Evolutionary conservation across 73 alveolate species (phyloP).

Genomic region (Paramecium sexaurelia): DNA sequence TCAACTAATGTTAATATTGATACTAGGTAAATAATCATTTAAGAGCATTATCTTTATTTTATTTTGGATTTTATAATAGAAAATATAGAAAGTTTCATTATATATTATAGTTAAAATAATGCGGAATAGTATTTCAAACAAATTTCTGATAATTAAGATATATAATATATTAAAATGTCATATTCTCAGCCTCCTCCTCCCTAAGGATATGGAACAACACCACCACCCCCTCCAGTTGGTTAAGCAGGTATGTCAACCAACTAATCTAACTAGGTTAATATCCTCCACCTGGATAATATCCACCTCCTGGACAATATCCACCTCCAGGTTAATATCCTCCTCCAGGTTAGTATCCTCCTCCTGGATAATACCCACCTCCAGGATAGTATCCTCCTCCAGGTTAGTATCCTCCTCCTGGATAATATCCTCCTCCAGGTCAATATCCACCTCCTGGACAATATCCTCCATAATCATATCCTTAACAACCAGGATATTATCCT

Average conservation of each 20-base stretch:
- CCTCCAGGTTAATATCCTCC: constrained; percentile 29
- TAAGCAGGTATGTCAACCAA: background rate
- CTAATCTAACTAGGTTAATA: background rate
- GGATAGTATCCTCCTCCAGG: too few relatives aligned
- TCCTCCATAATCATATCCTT: background rate
- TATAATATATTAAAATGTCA: background rate
- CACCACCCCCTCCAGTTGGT: background rate
- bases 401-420: too few relatives aligned
- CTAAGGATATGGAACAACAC: background rate
- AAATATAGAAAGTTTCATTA: too few relatives aligned
- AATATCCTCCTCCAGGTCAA: background rate
- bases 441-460: background rate
- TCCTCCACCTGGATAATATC: background rate
- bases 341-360: constrained; percentile 1
- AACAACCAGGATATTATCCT: background rate
- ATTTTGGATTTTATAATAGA: background rate
- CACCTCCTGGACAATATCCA: background rate
- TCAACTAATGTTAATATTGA: too few relatives aligned
- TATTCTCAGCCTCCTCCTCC: background rate
- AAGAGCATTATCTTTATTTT: too few relatives aligned
- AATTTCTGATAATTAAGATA: background rate
- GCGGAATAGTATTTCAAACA: background rate
- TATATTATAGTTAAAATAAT: background rate
- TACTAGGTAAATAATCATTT: too few relatives aligned
- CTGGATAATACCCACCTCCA: constrained; percentile 23